Evolutionary conservation across 2,329 filamentous ascomycete genomes (phyloP).

Genomic region (Aschersonia sp.): DNA sequence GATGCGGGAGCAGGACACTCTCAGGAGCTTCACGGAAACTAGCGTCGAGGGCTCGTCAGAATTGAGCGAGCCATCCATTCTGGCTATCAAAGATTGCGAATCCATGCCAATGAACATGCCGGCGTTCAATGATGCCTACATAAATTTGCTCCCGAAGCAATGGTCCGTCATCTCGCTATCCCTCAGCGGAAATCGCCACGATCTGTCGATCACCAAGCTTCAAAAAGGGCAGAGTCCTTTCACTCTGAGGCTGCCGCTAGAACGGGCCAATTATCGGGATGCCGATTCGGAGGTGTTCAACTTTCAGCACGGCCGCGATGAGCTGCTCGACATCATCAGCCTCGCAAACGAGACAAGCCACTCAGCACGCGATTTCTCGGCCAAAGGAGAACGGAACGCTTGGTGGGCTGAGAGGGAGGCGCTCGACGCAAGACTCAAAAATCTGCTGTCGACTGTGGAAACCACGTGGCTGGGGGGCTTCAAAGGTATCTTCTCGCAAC

Average conservation of each 20-base stretch:
- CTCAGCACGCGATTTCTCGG: slow-evolving; percentile 51
- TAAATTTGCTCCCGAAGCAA: slow-evolving; percentile 66
- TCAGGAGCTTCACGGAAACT: slow-evolving; percentile 8
- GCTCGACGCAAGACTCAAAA: slow-evolving; percentile 62
- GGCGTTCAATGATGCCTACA: slow-evolving; percentile 63
- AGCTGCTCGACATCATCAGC: slow-evolving; percentile 71
- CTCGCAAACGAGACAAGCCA: slow-evolving; percentile 77
- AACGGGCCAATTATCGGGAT: slow-evolving; percentile 67
- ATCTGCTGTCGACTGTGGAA: slow-evolving; percentile 74
- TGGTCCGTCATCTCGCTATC: slow-evolving; percentile 85
- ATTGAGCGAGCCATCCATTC: background rate
- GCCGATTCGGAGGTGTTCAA: slow-evolving; percentile 66
- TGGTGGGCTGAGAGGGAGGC: slow-evolving; percentile 85
- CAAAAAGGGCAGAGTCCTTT: slow-evolving; percentile 65
- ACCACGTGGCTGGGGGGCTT: slow-evolving; percentile 93
- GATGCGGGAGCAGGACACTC: slow-evolving; percentile 46
- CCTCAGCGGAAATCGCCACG: slow-evolving; percentile 66
- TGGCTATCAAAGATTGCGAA: slow-evolving; percentile 11
- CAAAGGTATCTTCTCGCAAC: slow-evolving; percentile 79
- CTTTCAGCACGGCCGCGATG: slow-evolving; percentile 64
- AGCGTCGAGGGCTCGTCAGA: background rate
- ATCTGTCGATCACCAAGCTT: slow-evolving; percentile 81
- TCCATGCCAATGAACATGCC: slow-evolving; percentile 35
- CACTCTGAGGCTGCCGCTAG: slow-evolving; percentile 71
- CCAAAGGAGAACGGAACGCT: slow-evolving; percentile 59